Evolutionary conservation across 2,329 filamentous ascomycete species (phyloP).

Genomic region (Alternaria dauci): DNA sequence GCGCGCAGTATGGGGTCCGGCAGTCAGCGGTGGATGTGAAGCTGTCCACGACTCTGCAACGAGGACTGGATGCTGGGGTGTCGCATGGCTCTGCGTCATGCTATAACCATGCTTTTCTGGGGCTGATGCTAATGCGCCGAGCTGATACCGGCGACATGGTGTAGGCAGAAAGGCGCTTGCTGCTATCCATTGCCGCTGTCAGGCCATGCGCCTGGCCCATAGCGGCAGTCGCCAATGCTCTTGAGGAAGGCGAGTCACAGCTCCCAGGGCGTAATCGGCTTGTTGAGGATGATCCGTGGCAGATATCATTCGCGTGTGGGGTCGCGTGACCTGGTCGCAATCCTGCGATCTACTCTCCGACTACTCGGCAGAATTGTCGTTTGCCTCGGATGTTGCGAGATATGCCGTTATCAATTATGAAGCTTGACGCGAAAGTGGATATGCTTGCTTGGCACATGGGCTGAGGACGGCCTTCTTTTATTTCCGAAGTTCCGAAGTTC

Average conservation of each 20-base stretch:
- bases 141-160: conserved; percentile 8
- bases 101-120: conserved; percentile 19
- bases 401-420: background rate
- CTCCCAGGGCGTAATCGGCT: background rate
- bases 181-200: conserved; percentile 1
- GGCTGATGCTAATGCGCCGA: conserved; percentile 11
- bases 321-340: background rate
- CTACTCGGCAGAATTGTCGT: background rate
- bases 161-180: background rate
- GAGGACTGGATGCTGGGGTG: background rate
- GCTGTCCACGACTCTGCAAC: conserved; percentile 2
- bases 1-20: background rate
- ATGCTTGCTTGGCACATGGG: background rate
- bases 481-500: background rate
- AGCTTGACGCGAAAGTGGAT: conserved; percentile 1
- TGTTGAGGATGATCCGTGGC: conserved; percentile 6
- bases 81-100: conserved; percentile 17
- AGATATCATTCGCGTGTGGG: conserved; percentile 3
- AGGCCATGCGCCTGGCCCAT: background rate
- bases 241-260: background rate
- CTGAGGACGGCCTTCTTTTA: background rate
- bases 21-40: background rate
- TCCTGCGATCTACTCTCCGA: background rate
- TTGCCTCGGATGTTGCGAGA: conserved; percentile 1
- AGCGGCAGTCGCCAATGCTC: background rate